phyloP scores from a whole-genome alignment of 2,329 filamentous ascomycete species.

The Leptographium wingfieldii region DNA sequence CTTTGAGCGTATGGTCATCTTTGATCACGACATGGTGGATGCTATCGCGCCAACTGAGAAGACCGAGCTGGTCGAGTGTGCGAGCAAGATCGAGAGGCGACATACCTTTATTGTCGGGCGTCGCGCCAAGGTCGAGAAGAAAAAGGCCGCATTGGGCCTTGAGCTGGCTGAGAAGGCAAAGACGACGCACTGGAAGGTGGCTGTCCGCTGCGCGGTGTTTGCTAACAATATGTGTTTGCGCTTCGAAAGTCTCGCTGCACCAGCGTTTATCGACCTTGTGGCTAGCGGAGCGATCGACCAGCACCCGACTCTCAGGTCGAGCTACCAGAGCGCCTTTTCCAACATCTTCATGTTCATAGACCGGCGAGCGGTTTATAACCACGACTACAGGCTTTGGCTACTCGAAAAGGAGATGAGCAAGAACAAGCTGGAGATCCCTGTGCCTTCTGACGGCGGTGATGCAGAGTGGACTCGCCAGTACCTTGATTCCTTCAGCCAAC shows the following conservation, averaged over 20 bases:
- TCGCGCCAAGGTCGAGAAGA: constrained; percentile 64
- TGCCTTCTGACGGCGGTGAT: constrained; percentile 51
- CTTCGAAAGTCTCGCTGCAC: constrained; percentile 77
- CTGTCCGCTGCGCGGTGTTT: constrained; percentile 77
- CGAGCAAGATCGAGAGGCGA: constrained; percentile 48
- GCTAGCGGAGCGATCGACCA: constrained; percentile 75
- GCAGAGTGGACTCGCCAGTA: constrained; percentile 68
- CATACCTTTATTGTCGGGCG: constrained; percentile 64
- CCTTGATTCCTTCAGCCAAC: constrained; percentile 60
- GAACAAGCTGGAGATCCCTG: constrained; percentile 62
- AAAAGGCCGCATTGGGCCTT: constrained; percentile 67
- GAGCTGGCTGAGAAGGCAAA: constrained; percentile 69
- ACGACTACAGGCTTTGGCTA: constrained; percentile 79
- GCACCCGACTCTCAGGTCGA: constrained; percentile 71
- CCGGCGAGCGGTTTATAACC: constrained; percentile 70
- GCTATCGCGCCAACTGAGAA: constrained; percentile 49
- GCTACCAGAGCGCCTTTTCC: constrained; percentile 70
- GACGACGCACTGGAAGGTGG: constrained; percentile 91
- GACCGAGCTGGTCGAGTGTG: constrained; percentile 40
- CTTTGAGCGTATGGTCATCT: constrained; percentile 72
- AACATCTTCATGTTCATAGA: constrained; percentile 74
- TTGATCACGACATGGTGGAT: constrained; percentile 59
- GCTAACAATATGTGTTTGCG: constrained; percentile 81
- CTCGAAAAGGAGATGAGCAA: constrained; percentile 65
- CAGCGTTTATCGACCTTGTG: constrained; percentile 72